Percentiles rank a stretch among this genome's conserved stretches.
These are phyloP conservation scores for Nothophoma quercina DNA, from an alignment of 2,329 filamentous ascomycete genomes.

Conservation along the genomic window DNA sequence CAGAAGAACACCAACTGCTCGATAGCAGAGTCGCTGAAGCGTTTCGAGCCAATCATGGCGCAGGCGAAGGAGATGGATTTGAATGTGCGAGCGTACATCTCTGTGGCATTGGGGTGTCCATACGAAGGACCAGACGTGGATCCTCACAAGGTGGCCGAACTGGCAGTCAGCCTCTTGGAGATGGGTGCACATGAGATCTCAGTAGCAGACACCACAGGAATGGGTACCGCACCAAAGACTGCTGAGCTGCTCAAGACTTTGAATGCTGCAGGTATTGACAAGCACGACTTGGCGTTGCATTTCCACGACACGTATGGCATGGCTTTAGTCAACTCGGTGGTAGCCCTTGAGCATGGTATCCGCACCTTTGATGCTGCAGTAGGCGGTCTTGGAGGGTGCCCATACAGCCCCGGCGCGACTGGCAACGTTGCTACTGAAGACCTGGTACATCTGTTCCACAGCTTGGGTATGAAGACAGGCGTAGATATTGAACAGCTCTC, in stretches of 20 bases:
- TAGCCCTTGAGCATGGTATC: conserved; percentile 79
- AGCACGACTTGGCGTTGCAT: conserved; percentile 78
- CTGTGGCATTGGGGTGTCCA: conserved; percentile 75
- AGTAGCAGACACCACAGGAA: conserved; percentile 88
- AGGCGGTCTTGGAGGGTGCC: conserved; percentile 82
- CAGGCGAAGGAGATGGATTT: conserved; percentile 70
- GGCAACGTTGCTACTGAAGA: conserved; percentile 89
- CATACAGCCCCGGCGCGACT: conserved; percentile 84
- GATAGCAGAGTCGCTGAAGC: conserved; percentile 74
- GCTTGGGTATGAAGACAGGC: conserved; percentile 76
- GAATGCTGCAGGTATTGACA: conserved; percentile 70
- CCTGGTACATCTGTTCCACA: conserved; percentile 77
- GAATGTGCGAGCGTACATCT: conserved; percentile 80
- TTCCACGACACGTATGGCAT: conserved; percentile 91
- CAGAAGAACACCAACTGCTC: conserved; percentile 83
- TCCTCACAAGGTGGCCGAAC: conserved; percentile 66
- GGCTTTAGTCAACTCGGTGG: conserved; percentile 81
- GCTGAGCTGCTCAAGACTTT: conserved; percentile 70
- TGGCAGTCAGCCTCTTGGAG: conserved; percentile 73
- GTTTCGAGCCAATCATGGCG: conserved; percentile 74
- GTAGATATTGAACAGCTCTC: conserved; percentile 56
- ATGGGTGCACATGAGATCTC: conserved; percentile 92
- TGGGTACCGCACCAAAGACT: conserved; percentile 81
- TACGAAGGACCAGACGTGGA: conserved; percentile 71
- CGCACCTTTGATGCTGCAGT: conserved; percentile 82